Conservation (phyloP, 1,284 basidiomycete genomes). For the Cutaneotrichosporon sp. region DNA sequence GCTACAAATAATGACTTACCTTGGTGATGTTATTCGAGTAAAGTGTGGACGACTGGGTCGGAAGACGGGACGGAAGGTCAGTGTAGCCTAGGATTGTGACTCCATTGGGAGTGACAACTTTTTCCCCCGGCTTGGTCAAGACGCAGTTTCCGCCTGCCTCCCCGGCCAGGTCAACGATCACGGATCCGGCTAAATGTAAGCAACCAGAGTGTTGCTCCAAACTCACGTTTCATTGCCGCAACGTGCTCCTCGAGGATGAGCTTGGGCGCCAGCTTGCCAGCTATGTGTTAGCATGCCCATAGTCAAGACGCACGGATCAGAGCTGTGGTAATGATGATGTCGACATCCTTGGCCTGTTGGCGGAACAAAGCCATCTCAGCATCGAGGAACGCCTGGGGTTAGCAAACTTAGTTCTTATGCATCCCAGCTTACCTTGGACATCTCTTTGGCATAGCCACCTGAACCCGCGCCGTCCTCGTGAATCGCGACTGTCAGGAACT, state of each 20-base stretch:
- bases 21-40: constrained; percentile 87
- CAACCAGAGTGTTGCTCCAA: too few species aligned
- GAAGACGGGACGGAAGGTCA: constrained; percentile 73
- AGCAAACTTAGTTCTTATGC: too few species aligned
- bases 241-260: constrained; percentile 74
- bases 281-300: constrained; percentile 51
- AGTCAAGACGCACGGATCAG: constrained; percentile 50
- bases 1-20: constrained; percentile 8
- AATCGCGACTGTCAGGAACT: constrained; percentile 71
- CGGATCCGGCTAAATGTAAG: constrained; percentile 56
- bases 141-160: constrained; percentile 81
- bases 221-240: constrained; percentile 68
- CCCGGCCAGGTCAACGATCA: constrained; percentile 76
- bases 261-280: constrained; percentile 75
- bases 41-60: constrained; percentile 76
- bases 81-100: constrained; percentile 68
- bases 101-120: constrained; percentile 58
- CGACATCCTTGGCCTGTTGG: constrained; percentile 77
- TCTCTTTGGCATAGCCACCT: constrained; percentile 82
- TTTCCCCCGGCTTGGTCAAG: constrained; percentile 67
- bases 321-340: constrained; percentile 73
- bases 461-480: constrained; percentile 71
- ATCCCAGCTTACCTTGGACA: constrained; percentile 72
- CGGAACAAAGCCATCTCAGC: constrained; percentile 83
- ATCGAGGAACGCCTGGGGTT: constrained; percentile 58